Evolutionary conservation across 2,329 filamentous ascomycete genomes (phyloP), one percentile per base, ranked within the genome.

Genomic region (Trichoderma arundinaceum): DNA sequence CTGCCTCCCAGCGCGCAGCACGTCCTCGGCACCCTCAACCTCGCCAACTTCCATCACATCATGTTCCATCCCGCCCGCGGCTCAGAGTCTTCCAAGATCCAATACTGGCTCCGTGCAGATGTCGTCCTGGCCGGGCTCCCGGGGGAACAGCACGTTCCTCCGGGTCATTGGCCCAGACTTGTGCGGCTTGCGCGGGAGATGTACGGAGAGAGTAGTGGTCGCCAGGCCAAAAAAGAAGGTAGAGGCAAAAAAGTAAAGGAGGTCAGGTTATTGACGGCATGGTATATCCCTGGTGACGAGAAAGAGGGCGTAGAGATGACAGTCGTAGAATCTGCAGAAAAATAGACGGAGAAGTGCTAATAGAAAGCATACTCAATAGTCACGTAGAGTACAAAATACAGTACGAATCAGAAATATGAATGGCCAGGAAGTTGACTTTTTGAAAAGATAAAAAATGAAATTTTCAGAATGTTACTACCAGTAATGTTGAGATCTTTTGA

Each of bases 101-200:
- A 69, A 41, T 70, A 69, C 66, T 70, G 68, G 66, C 58, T 69
- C 8, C n/a, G 53, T 1, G 58, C 67, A 3, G 64, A 61, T 15
- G 22, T 49, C 2, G 65, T 70, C 9, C 61, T 70, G 9, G 28
- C 28, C 10, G 69, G 65, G 12, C 41, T 57, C 32, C 69, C 65
- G 3, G 65, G 66, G 10, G 15, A 53, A 3, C 44, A 51, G 13
- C 44, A 58, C 2, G 64, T 70, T 15, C 68, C 68, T 7, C 0
- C 52, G n/a, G 66, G 66, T 4, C 69, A 70, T 15, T 70, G 69
- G 69, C 22, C 62, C n/a, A 51, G 17, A 19, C 63, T 70, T n/a
- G 52, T 64, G 38, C 43, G 52, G 15, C 61, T 69, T 48, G 68
- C 68, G 0, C 15, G 56, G 43, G 64, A 64, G 7, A 38, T 41